Percentiles rank a stretch among this genome's conserved stretches.
Conservation (phyloP, 495 filamentous ascomycete genomes). For the Penicillium waksmanii region DNA sequence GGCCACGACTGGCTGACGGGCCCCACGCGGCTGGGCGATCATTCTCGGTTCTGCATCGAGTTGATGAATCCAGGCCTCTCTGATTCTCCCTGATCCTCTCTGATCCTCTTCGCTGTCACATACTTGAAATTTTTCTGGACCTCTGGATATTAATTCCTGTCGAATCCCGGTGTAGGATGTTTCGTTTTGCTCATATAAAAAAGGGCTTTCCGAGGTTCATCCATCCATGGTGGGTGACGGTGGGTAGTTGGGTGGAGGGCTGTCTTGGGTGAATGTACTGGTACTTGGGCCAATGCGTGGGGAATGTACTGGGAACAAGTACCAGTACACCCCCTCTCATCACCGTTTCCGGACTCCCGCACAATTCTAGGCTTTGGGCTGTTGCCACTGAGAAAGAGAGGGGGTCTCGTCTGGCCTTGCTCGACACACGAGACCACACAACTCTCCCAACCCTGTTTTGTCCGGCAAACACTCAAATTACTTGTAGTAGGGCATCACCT, state of each 20-base stretch:
- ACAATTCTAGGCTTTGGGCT: conserved; percentile 6
- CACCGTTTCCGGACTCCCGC: conserved; percentile 13
- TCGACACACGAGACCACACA: background rate
- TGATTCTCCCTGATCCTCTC: background rate
- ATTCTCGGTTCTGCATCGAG: conserved; percentile 31
- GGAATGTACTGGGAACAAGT: background rate
- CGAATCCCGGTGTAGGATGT: too few species aligned
- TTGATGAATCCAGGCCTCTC: conserved; percentile 21
- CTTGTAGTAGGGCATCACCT: background rate
- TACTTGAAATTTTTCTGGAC: too few species aligned
- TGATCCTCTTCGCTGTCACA: too few species aligned
- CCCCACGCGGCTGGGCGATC: conserved; percentile 31
- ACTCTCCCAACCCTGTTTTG: conserved; percentile 1
- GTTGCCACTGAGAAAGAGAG: conserved; percentile 15
- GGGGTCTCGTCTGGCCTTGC: background rate
- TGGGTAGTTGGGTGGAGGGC: too few species aligned
- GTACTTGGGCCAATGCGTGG: background rate
- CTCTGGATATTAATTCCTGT: too few species aligned
- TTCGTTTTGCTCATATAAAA: too few species aligned
- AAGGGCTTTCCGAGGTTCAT: too few species aligned
- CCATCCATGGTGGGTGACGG: too few species aligned
- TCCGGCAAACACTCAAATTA: background rate
- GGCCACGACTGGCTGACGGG: conserved; percentile 12
- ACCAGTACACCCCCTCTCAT: conserved; percentile 1
- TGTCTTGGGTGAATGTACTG: background rate